These are phyloP conservation scores for Raphanus raphanistrum DNA, from an alignment of 345 rosid species.

Conservation along the genomic window DNA sequence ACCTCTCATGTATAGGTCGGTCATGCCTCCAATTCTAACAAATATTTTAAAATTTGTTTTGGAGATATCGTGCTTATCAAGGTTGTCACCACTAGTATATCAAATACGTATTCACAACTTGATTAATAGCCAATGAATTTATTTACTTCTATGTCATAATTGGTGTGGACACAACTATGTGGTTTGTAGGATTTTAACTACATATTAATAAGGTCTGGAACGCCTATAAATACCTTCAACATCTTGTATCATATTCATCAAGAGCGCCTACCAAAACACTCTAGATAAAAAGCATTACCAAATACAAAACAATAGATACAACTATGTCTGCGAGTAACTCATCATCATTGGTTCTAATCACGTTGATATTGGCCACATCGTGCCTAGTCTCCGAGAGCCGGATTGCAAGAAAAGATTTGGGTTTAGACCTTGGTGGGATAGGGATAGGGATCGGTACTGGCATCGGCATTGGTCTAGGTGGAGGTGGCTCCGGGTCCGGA, in stretches of 20 bases:
- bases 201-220: not conserved
- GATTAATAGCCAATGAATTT: not conserved
- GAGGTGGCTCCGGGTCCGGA: conserved; percentile 59
- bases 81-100: not conserved
- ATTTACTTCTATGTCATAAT: not conserved
- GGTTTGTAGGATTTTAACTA: conserved; percentile 23
- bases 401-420: conserved; percentile 70
- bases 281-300: not conserved
- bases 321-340: conserved; percentile 25
- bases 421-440: conserved; percentile 72
- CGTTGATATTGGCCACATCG: conserved; percentile 32
- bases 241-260: conserved; percentile 28
- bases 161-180: conserved; percentile 12
- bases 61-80: not conserved
- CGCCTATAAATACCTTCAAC: conserved; percentile 37
- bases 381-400: conserved; percentile 52
- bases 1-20: conserved; percentile 10
- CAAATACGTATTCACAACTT: conserved; percentile 2
- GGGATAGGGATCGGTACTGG: conserved; percentile 75
- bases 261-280: conserved; percentile 12
- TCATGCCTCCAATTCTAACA: conserved; percentile 16
- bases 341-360: conserved; percentile 27
- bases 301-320: not conserved
- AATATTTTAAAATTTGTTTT: not conserved
- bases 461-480: conserved; percentile 71